These are phyloP conservation scores for Spathaspora sp. DNA, from an alignment of 1,139 yeast species.

Conservation along the genomic window DNA sequence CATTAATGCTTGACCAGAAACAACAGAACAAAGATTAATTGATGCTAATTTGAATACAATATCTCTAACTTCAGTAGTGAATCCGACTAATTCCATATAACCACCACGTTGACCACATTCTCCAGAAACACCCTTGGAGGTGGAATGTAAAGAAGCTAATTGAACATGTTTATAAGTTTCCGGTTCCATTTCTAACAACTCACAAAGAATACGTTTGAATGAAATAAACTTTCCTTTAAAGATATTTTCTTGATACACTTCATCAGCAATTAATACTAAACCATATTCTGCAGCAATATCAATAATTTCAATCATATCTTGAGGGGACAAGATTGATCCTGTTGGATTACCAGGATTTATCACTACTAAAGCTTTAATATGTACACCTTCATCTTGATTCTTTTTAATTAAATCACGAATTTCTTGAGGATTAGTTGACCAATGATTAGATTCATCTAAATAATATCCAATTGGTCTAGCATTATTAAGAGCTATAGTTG, in stretches of 20 bases:
- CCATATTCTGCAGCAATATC: constrained; percentile 82
- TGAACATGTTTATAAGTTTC: constrained; percentile 69
- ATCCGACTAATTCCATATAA: constrained; percentile 90
- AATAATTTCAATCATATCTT: constrained; percentile 68
- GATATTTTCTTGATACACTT: constrained; percentile 92
- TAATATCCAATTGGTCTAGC: constrained; percentile 87
- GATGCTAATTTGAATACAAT: constrained; percentile 82
- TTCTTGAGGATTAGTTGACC: constrained; percentile 79
- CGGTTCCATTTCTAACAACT: constrained; percentile 54
- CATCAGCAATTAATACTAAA: constrained; percentile 91
- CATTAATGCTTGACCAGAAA: constrained; percentile 88
- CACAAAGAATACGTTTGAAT: constrained; percentile 64
- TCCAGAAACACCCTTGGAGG: constrained; percentile 95
- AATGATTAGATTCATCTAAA: constrained; percentile 72
- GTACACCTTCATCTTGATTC: constrained; percentile 54
- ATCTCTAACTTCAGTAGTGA: constrained; percentile 65
- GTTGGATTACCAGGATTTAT: constrained; percentile 99
- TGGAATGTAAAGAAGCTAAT: constrained; percentile 90
- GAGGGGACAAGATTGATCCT: constrained; percentile 71
- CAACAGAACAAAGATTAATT: constrained; percentile 89
- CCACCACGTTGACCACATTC: constrained; percentile 99
- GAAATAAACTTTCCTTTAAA: constrained; percentile 68
- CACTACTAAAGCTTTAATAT: constrained; percentile 79
- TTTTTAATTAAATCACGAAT: constrained; percentile 57
- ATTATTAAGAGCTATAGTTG: constrained; percentile 79